phyloP scores from a whole-genome alignment of 352 stramenopile genomes.

The Thalassiosira exigua region DNA sequence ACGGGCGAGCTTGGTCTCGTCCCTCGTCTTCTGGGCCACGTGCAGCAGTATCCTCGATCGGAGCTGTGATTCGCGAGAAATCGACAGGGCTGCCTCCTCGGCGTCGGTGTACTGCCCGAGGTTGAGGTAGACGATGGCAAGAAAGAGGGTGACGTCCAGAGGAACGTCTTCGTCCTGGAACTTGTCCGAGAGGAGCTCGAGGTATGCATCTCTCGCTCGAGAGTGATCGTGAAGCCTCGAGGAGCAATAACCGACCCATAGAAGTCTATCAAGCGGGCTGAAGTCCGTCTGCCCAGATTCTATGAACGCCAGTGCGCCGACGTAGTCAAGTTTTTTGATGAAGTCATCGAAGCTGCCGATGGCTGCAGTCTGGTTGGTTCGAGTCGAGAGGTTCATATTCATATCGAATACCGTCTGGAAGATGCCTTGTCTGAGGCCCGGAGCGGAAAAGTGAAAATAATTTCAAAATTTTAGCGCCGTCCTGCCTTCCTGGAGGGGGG shows the following conservation, averaged over 20 bases:
- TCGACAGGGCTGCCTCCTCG: constrained; percentile 79
- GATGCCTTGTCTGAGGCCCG: no score
- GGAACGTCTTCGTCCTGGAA: constrained; percentile 67
- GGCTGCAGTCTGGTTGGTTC: no score
- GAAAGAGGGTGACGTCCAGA: constrained; percentile 89
- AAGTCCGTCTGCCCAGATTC: constrained; percentile 87
- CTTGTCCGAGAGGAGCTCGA: constrained; percentile 45
- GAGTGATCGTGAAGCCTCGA: constrained; percentile 92
- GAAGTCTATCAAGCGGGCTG: constrained; percentile 85
- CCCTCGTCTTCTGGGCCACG: constrained; percentile 90
- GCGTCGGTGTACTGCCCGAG: constrained; percentile 91
- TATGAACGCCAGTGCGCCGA: constrained; percentile 91
- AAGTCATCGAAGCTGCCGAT: constrained; percentile 75
- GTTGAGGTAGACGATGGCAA: constrained; percentile 93
- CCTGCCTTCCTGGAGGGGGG: no score
- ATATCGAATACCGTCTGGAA: no score
- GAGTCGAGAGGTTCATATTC: no score
- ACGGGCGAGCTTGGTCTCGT: constrained; percentile 94
- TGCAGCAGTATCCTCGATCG: constrained; percentile 95
- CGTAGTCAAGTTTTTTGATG: constrained; percentile 89
- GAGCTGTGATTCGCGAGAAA: constrained; percentile 85
- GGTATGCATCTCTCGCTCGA: constrained; percentile 87
- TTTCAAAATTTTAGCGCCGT: no score
- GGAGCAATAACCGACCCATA: constrained; percentile 95
- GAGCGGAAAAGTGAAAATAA: no score